phyloP scores from a whole-genome alignment of 1,284 basidiomycete genomes.

The Cryptococcus maquisensis region DNA sequence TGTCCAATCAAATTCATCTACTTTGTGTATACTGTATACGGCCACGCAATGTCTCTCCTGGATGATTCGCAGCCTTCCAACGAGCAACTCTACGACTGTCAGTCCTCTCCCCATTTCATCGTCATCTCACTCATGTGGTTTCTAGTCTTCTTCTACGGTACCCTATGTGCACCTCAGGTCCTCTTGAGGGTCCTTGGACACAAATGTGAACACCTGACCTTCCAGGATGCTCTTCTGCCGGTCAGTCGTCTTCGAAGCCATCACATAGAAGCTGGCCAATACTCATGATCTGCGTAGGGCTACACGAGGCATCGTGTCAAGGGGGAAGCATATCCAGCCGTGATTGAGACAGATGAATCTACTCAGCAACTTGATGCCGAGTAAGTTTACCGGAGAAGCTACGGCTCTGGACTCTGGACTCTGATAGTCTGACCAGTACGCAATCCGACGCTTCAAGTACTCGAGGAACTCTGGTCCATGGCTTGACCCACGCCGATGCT shows the following conservation, averaged over 20 bases:
- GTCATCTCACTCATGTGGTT: no score
- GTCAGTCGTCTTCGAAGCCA: conserved; percentile 42
- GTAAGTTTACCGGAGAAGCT: conserved; percentile 2
- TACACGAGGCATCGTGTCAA: conserved; percentile 70
- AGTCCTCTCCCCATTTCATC: no score
- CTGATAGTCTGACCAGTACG: conserved; percentile 22
- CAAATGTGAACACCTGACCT: conserved; percentile 56
- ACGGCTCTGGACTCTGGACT: background rate
- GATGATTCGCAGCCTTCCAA: no score
- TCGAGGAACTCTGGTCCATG: conserved; percentile 65
- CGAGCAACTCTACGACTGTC: no score
- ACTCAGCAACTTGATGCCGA: conserved; percentile 12
- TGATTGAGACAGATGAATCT: conserved; percentile 50
- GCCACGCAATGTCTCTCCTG: no score
- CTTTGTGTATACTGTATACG: no score
- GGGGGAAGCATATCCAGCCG: conserved; percentile 68
- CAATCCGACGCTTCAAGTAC: conserved; percentile 52
- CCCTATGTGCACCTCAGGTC: conserved; percentile 68
- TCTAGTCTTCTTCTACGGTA: conserved; percentile 81
- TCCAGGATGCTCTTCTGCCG: conserved; percentile 57
- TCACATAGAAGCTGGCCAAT: background rate
- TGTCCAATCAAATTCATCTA: no score
- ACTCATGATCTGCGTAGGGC: conserved; percentile 51
- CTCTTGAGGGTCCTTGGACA: conserved; percentile 62
- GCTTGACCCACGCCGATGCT: conserved; percentile 61